Conservation (phyloP, 2,329 filamentous ascomycete genomes). For the Ambrosiella xylebori region DNA sequence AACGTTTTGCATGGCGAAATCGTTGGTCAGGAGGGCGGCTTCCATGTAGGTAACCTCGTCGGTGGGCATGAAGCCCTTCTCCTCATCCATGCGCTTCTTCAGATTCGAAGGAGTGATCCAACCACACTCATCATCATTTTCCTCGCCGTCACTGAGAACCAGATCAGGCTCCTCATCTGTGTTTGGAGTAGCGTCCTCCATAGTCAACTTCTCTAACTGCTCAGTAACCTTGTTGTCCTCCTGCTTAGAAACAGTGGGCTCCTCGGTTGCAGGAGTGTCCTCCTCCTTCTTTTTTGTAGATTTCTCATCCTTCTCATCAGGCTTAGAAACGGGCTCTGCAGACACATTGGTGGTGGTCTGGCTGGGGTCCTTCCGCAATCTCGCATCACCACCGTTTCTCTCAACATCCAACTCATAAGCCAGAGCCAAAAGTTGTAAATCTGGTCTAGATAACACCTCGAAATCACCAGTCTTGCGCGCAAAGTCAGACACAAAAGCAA, state of each 20-base stretch:
- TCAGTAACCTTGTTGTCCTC: neutral
- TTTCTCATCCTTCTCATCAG: constrained; percentile 14
- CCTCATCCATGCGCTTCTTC: constrained; percentile 61
- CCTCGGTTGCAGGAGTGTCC: neutral
- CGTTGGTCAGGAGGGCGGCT: constrained; percentile 81
- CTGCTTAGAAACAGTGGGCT: neutral
- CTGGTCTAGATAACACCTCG: constrained; percentile 69
- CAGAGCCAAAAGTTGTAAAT: constrained; percentile 77
- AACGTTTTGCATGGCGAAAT: constrained; percentile 97
- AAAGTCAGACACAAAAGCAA: constrained; percentile 69
- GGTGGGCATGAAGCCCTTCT: constrained; percentile 28
- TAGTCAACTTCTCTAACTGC: constrained; percentile 3
- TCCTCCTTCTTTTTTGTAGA: neutral
- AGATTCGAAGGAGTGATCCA: constrained; percentile 96
- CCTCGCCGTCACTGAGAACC: constrained; percentile 15
- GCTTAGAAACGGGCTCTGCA: constrained; percentile 9
- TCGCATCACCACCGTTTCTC: constrained; percentile 41
- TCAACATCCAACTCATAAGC: constrained; percentile 93
- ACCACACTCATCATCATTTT: constrained; percentile 31
- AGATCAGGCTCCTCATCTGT: neutral
- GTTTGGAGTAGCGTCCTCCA: neutral
- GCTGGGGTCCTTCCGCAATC: constrained; percentile 10
- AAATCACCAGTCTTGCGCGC: constrained; percentile 79
- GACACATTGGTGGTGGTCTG: constrained; percentile 9
- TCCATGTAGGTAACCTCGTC: constrained; percentile 45